Percentiles rank a stretch among this genome's conserved stretches.
Conservation (phyloP, 768 basidiomycete species). For the Suillus variegatus region DNA sequence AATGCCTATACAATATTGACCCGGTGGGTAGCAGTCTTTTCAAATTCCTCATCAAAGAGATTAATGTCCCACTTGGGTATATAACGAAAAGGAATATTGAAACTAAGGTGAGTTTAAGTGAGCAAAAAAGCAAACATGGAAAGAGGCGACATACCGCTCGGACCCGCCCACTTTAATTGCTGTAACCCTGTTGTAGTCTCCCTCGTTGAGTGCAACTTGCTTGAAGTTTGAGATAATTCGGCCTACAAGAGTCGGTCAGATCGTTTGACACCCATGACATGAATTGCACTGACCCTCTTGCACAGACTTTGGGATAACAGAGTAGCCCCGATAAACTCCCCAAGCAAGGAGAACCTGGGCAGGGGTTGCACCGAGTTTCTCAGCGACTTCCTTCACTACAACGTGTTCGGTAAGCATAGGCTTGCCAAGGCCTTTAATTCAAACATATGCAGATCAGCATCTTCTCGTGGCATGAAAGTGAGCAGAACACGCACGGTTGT, state of each 20-base stretch:
- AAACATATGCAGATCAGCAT: conserved; percentile 1
- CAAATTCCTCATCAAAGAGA: conserved; percentile 64
- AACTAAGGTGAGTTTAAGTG: conserved; percentile 11
- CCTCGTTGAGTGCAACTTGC: conserved; percentile 65
- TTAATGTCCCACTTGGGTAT: conserved; percentile 69
- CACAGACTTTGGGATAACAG: conserved; percentile 85
- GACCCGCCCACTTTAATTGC: conserved; percentile 21
- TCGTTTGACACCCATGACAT: conserved; percentile 8
- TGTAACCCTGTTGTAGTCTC: conserved; percentile 59
- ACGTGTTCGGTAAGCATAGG: conserved; percentile 71
- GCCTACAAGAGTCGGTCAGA: conserved; percentile 26
- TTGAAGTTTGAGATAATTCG: conserved; percentile 79
- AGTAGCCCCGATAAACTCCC: conserved; percentile 73
- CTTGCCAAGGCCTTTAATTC: conserved; percentile 51
- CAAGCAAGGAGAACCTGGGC: conserved; percentile 87
- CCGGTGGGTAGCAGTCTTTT: conserved; percentile 38
- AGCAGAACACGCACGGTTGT: conserved; percentile 57
- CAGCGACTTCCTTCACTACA: conserved; percentile 61
- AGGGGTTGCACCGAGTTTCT: conserved; percentile 60
- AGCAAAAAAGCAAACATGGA: background rate
- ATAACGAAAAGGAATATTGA: conserved; percentile 68
- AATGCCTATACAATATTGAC: conserved; percentile 33
- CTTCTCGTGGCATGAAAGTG: background rate
- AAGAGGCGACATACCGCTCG: conserved; percentile 27
- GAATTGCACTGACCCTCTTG: conserved; percentile 42